These are phyloP conservation scores for Kazachstania taianensis DNA, from an alignment of 805 yeast genomes.

Conservation along the genomic window DNA sequence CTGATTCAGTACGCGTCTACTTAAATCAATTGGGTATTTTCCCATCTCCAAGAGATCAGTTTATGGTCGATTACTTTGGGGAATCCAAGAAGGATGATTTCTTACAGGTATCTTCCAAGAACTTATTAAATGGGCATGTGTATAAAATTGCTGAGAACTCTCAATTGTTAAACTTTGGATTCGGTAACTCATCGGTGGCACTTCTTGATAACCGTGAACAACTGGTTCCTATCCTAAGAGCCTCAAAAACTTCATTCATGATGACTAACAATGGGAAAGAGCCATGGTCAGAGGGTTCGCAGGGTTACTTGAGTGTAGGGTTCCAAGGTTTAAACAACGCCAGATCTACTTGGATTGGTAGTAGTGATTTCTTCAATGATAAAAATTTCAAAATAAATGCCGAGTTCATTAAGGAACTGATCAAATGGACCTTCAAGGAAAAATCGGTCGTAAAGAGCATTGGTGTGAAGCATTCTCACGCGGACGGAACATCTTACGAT, in stretches of 20 bases:
- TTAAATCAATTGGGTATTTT: conserved; percentile 73
- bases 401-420: conserved; percentile 36
- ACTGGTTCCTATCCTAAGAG: conserved; percentile 59
- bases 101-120: conserved; percentile 11
- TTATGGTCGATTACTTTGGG: conserved; percentile 54
- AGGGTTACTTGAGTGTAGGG: conserved; percentile 65
- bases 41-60: conserved; percentile 68
- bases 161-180: conserved; percentile 23
- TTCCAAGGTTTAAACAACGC: conserved; percentile 71
- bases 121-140: conserved; percentile 7
- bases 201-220: conserved; percentile 57
- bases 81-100: conserved; percentile 11
- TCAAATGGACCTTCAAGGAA: conserved; percentile 68
- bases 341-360: conserved; percentile 76
- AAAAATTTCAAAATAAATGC: conserved; percentile 28
- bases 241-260: conserved; percentile 56
- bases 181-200: conserved; percentile 51
- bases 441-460: conserved; percentile 51
- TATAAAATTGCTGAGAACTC: not conserved
- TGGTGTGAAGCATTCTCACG: conserved; percentile 45
- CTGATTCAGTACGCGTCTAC: conserved; percentile 56
- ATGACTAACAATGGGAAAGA: conserved; percentile 40
- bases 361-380: conserved; percentile 42
- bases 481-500: conserved; percentile 34
- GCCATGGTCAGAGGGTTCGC: conserved; percentile 72